Conservation (phyloP, 805 yeast genomes). For the Barnettozyma botsteinii region DNA sequence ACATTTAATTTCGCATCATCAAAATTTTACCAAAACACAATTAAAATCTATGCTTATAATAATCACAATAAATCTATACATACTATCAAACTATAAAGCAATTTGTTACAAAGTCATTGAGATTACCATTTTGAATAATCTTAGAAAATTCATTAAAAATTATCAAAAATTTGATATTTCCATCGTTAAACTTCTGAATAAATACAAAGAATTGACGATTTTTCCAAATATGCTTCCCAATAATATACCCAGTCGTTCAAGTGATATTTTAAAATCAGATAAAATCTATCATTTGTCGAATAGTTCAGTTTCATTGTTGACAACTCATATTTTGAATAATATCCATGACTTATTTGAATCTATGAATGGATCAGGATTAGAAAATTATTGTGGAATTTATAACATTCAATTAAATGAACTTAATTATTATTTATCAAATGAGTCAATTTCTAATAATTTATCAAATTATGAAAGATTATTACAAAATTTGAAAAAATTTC, state of each 20-base stretch:
- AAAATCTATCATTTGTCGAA: conserved; percentile 17
- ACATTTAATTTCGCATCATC: conserved; percentile 6
- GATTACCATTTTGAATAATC: conserved; percentile 12
- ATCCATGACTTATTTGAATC: conserved; percentile 25
- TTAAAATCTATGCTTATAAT: conserved; percentile 4
- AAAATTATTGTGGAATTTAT: conserved; percentile 40
- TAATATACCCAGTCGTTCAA: conserved; percentile 1
- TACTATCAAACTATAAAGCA: conserved; percentile 2
- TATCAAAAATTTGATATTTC: conserved; percentile 25
- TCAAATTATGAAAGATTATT: conserved; percentile 2
- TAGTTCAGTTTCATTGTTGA: conserved; percentile 30
- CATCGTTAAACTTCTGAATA: conserved; percentile 23
- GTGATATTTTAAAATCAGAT: neutral
- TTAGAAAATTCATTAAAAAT: conserved; percentile 15
- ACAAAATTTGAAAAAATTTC: conserved; percentile 28
- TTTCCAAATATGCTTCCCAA: conserved; percentile 17
- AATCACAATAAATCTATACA: conserved; percentile 7
- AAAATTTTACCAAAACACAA: neutral
- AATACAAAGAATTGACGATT: conserved; percentile 27
- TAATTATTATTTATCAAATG: conserved; percentile 15
- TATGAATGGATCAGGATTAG: conserved; percentile 30
- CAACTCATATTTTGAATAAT: conserved; percentile 26
- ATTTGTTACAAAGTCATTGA: conserved; percentile 10
- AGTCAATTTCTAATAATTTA: neutral
- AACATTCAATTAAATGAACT: conserved; percentile 30